These are phyloP conservation scores for Polychaeton citri DNA, from an alignment of 2,329 filamentous ascomycete species.

Conservation along the genomic window DNA sequence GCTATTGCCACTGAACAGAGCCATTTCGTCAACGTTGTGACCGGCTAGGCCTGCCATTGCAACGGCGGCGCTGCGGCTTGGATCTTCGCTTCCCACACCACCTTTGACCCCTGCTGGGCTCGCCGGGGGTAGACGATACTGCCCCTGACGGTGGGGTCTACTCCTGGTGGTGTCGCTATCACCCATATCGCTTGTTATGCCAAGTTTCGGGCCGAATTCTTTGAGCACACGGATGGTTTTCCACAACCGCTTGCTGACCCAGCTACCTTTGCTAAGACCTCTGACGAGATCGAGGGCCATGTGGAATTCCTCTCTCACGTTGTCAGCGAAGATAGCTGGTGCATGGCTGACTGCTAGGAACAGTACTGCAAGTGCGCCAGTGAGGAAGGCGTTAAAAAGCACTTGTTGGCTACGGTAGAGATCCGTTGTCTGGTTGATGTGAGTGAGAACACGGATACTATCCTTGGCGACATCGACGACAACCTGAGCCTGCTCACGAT, in stretches of 20 bases:
- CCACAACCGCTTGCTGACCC: conserved; percentile 62
- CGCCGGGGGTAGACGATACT: not conserved
- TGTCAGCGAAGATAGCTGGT: conserved; percentile 54
- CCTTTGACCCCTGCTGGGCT: conserved; percentile 4
- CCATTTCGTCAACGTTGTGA: conserved; percentile 45
- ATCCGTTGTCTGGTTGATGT: conserved; percentile 58
- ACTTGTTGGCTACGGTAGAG: conserved; percentile 60
- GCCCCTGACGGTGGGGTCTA: conserved; percentile 1
- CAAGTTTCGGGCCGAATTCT: conserved; percentile 57
- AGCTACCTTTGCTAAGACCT: conserved; percentile 57
- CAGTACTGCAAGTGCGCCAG: conserved; percentile 59
- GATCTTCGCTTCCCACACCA: conserved; percentile 27
- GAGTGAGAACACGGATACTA: conserved; percentile 57
- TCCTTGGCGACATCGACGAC: conserved; percentile 65
- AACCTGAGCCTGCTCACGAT: conserved; percentile 58
- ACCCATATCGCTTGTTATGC: conserved; percentile 31
- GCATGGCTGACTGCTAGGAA: conserved; percentile 67
- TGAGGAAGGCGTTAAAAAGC: conserved; percentile 70
- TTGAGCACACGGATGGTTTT: conserved; percentile 57
- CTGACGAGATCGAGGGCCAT: conserved; percentile 63
- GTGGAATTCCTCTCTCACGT: conserved; percentile 65
- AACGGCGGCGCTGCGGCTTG: conserved; percentile 48
- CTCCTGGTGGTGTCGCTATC: not conserved
- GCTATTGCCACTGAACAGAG: conserved; percentile 26
- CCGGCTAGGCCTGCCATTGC: conserved; percentile 54